Conservation (phyloP, 768 basidiomycete genomes). For the Mycena venus region DNA sequence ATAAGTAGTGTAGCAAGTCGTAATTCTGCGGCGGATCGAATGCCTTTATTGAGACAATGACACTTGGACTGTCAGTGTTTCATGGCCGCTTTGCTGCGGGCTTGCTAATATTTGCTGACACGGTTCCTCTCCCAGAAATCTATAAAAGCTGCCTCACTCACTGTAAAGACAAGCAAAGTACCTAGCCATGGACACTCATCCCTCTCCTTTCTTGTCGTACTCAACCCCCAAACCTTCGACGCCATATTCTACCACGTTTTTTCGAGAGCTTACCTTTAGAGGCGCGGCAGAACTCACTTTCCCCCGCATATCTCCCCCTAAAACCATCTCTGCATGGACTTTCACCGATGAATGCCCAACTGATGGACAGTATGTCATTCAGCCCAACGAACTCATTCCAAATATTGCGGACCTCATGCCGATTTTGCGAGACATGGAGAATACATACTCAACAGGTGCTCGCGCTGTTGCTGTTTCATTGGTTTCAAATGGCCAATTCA, state of each 20-base stretch:
- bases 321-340: background rate
- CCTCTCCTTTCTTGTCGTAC: background rate
- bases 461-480: background rate
- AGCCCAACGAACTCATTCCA: background rate
- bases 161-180: too few relatives aligned
- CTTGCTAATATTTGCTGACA: background rate
- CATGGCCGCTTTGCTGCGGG: too few relatives aligned
- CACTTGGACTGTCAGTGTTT: too few relatives aligned
- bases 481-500: background rate
- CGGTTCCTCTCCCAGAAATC: background rate
- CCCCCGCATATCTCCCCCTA: background rate
- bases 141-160: background rate
- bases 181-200: background rate
- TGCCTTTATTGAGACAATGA: too few relatives aligned
- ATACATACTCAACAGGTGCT: background rate
- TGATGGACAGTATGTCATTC: background rate
- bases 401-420: background rate
- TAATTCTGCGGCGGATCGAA: too few relatives aligned
- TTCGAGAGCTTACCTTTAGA: background rate
- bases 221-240: background rate
- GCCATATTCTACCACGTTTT: background rate
- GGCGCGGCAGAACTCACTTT: background rate
- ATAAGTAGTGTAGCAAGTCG: too few relatives aligned
- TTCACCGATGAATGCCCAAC: background rate
- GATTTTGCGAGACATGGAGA: background rate